Conservation (phyloP, 352 stramenopile species). For the Achlya hypogyna region DNA sequence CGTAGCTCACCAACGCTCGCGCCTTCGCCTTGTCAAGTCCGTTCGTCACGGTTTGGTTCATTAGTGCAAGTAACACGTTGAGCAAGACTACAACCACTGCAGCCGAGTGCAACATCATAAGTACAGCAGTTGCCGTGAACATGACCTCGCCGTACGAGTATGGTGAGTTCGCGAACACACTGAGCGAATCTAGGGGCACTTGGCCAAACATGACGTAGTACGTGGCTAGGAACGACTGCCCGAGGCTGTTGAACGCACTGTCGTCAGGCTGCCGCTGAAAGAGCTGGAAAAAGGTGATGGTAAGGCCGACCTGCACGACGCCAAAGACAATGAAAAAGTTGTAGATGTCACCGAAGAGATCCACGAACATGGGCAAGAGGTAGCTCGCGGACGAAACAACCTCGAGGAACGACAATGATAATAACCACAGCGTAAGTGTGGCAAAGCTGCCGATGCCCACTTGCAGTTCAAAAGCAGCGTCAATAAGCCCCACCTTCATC, state of each 20-base stretch:
- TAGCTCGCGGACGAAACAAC: slow-evolving; percentile 14
- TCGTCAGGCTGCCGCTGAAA: neutral
- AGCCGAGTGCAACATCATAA: neutral
- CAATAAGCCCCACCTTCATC: neutral
- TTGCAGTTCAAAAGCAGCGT: neutral
- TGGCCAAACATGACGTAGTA: neutral
- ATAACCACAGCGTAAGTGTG: slow-evolving; percentile 11
- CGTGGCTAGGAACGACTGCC: neutral
- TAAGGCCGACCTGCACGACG: slow-evolving; percentile 6
- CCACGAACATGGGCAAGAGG: slow-evolving; percentile 11
- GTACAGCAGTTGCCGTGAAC: neutral
- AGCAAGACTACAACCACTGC: neutral
- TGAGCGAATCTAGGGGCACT: neutral
- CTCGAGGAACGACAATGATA: slow-evolving; percentile 12
- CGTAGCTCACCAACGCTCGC: neutral
- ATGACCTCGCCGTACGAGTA: neutral
- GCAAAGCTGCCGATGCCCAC: slow-evolving; percentile 9
- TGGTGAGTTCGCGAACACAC: neutral
- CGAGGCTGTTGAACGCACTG: neutral
- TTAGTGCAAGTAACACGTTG: neutral
- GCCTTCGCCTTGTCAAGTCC: neutral
- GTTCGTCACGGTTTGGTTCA: neutral
- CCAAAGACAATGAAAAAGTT: slow-evolving; percentile 21
- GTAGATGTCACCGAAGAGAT: slow-evolving; percentile 2
- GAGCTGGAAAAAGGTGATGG: slow-evolving; percentile 6